Evolutionary conservation across 441 rosid species (phyloP), one percentile per base, ranked within the genome.

Genomic region (Euphorbia schlechtendalii): DNA sequence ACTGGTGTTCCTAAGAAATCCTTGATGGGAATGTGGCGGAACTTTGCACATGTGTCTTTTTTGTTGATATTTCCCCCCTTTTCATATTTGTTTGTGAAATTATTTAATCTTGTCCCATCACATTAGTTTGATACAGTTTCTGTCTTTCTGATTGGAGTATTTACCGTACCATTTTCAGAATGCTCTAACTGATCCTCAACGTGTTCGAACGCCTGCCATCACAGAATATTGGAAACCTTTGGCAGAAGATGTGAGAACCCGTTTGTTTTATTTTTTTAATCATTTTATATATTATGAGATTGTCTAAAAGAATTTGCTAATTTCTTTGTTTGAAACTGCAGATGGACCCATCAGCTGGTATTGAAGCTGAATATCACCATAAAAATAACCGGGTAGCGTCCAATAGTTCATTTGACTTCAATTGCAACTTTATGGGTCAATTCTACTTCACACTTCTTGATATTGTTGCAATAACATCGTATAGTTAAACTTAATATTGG

Each of bases 331-430:
- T 71, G 40, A 54, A 65, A 73, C 75, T 69, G 70, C 79, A 94
- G 99, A 91, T 94, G 99, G 99, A 94, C 59, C 89, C 86, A 61
- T 71, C 87, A 63, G 92, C 96, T 46, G 98, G 98, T 71, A 94
- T 94, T 68, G 98, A 94, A 78, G 92, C 83, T 48, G 96, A 89
- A 10, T 94, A 94, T 77, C 98, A 89, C 76, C 99, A 91, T 68
- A 94, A 89, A 77, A 94, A 86, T 73, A 85, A 81, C 73, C 78
- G 98, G 86, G 98, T 91, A 60, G 58, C 73, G 72, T 67, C 72
- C 67, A 46, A 34, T 27, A 20, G 15, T 25, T 17, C 28, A 15
- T 60, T 25, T 59, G 5, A 21, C 41, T 17, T 46, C 57, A 28
- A 20, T 13, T 67, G 36, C 20, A 10, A 10, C 8, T 49, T 15